A percentile compares a stretch with the other conserved stretches of the same genome.
These are phyloP conservation scores for Postia placenta DNA, from an alignment of 768 basidiomycete genomes.

Conservation along the genomic window DNA sequence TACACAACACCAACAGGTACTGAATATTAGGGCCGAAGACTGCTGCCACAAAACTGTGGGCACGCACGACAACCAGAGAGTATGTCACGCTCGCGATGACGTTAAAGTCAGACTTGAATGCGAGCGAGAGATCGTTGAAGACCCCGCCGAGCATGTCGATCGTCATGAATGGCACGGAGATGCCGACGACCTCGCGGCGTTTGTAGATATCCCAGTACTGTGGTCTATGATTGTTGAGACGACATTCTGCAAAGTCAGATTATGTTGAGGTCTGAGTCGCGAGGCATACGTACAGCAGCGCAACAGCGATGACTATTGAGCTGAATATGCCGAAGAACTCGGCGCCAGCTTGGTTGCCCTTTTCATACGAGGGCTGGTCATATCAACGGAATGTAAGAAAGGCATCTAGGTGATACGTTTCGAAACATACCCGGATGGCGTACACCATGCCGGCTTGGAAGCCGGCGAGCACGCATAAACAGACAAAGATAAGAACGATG, in stretches of 20 bases:
- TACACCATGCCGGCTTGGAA: constrained; percentile 58
- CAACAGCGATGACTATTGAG: constrained; percentile 49
- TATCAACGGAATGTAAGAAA: too few relatives aligned
- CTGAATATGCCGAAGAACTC: constrained; percentile 58
- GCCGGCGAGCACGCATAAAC: constrained; percentile 42
- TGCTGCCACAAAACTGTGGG: too few relatives aligned
- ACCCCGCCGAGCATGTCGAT: constrained; percentile 68
- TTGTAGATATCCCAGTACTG: constrained; percentile 77
- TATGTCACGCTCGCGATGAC: constrained; percentile 58
- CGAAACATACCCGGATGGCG: constrained; percentile 43
- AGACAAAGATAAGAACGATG: constrained; percentile 28
- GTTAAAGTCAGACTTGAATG: constrained; percentile 59
- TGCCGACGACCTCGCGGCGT: constrained; percentile 55
- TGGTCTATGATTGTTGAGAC: constrained; percentile 31
- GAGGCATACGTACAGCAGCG: constrained; percentile 31
- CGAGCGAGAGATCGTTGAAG: constrained; percentile 65
- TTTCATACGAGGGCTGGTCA: constrained; percentile 32
- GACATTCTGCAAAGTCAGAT: neutral
- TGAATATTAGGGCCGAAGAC: too few relatives aligned
- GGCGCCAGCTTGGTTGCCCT: constrained; percentile 32
- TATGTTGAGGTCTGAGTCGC: neutral
- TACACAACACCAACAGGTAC: neutral
- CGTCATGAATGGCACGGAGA: constrained; percentile 62
- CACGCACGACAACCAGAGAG: constrained; percentile 47
- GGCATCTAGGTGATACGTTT: too few relatives aligned